Conservation (phyloP, 768 basidiomycete species). For the Cystofilobasidium bisporidii region DNA sequence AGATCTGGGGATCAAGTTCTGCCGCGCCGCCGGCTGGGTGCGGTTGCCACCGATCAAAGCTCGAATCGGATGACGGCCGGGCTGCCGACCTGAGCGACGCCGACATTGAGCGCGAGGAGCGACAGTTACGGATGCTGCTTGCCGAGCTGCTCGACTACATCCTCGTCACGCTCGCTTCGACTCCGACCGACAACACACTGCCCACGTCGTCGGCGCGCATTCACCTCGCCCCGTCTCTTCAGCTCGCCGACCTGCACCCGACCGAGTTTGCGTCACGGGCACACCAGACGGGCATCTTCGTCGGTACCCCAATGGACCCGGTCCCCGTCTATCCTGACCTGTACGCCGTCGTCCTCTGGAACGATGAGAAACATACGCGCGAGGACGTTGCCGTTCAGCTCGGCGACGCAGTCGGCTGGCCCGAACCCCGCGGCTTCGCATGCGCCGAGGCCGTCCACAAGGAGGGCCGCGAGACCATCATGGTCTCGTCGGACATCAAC, state of each 20-base stretch:
- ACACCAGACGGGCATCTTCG: constrained; percentile 14
- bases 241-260: constrained; percentile 61
- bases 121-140: constrained; percentile 59
- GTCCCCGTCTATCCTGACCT: not conserved
- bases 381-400: constrained; percentile 59
- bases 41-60: constrained; percentile 37
- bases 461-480: constrained; percentile 66
- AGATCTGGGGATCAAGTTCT: constrained; percentile 60
- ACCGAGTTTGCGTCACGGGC: constrained; percentile 42
- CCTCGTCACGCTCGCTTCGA: constrained; percentile 69
- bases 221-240: not conserved
- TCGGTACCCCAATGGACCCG: not conserved
- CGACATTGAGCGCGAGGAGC: constrained; percentile 52
- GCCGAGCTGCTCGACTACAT: constrained; percentile 72
- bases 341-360: constrained; percentile 75
- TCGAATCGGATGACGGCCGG: constrained; percentile 37
- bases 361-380: constrained; percentile 93
- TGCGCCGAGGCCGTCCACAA: constrained; percentile 35
- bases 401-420: constrained; percentile 34
- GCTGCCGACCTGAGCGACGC: constrained; percentile 40
- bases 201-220: constrained; percentile 49
- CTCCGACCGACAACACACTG: constrained; percentile 64
- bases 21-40: constrained; percentile 18
- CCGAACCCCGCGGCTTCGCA: constrained; percentile 30
- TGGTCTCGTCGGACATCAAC: constrained; percentile 51